Conservation (phyloP, 768 basidiomycete species). For the Naganishia randhawae region DNA sequence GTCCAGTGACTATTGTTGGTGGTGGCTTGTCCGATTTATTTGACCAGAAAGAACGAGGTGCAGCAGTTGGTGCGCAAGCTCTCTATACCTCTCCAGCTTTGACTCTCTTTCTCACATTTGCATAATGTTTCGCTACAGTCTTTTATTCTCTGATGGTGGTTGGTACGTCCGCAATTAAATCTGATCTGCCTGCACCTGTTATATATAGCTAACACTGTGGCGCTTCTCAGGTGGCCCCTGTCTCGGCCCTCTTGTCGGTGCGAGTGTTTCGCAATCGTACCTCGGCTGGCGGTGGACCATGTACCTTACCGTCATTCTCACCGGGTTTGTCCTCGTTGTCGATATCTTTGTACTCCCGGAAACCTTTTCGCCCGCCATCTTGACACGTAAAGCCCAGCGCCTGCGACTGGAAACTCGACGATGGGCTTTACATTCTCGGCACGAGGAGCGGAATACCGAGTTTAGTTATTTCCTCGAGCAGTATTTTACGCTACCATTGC, state of each 20-base stretch:
- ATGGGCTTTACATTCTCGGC: conserved; percentile 46
- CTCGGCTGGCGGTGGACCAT: conserved; percentile 52
- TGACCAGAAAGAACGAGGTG: conserved; percentile 31
- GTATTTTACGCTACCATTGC: conserved; percentile 42
- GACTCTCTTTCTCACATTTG: neutral
- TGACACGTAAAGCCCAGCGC: conserved; percentile 46
- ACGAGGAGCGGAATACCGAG: conserved; percentile 45
- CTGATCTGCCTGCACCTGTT: neutral
- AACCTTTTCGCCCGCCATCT: conserved; percentile 47
- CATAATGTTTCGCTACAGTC: neutral
- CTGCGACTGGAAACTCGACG: conserved; percentile 41
- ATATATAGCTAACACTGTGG: neutral
- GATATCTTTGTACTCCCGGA: conserved; percentile 47
- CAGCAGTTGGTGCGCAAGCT: conserved; percentile 2
- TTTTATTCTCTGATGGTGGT: conserved; percentile 50
- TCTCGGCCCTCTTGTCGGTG: conserved; percentile 17
- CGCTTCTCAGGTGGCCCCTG: conserved; percentile 7
- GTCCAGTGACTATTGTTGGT: conserved; percentile 43
- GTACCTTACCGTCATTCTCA: conserved; percentile 48
- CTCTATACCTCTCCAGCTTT: too few species aligned
- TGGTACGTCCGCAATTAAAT: neutral
- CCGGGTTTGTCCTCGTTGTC: conserved; percentile 36
- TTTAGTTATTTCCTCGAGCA: conserved; percentile 45
- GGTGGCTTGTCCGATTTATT: conserved; percentile 43
- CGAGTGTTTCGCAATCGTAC: conserved; percentile 40